A percentile compares a stretch with the other conserved stretches of the same genome.
phyloP scores from a whole-genome alignment of 805 yeast species.

The Nakazawaea ishiwadae region DNA sequence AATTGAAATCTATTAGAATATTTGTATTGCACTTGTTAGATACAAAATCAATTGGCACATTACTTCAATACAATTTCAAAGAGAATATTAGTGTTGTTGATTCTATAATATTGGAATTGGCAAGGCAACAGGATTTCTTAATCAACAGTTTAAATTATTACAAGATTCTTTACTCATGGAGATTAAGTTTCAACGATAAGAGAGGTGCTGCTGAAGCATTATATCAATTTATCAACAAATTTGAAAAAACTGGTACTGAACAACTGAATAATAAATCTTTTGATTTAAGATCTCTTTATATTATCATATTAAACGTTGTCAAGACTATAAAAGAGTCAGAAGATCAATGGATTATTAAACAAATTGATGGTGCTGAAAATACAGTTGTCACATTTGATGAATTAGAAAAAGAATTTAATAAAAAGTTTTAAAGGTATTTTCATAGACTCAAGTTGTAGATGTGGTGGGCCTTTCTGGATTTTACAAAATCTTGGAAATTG shows the following conservation, averaged over 20 bases:
- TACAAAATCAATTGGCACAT: neutral
- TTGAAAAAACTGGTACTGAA: slow-evolving; percentile 7
- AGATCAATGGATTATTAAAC: slow-evolving; percentile 36
- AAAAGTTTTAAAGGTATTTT: slow-evolving; percentile 5
- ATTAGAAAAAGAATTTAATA: slow-evolving; percentile 15
- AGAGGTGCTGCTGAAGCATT: slow-evolving; percentile 44
- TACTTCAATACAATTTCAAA: slow-evolving; percentile 4
- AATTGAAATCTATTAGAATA: slow-evolving; percentile 3
- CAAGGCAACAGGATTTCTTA: slow-evolving; percentile 6
- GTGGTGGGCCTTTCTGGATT: too few species aligned
- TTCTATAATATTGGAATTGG: slow-evolving; percentile 5
- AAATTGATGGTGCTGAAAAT: slow-evolving; percentile 16
- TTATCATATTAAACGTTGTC: slow-evolving; percentile 34
- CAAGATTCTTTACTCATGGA: slow-evolving; percentile 47
- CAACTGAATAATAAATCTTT: neutral
- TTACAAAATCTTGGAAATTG: too few species aligned
- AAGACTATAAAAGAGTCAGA: slow-evolving; percentile 27
- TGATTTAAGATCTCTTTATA: slow-evolving; percentile 20
- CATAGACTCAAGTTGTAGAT: too few species aligned
- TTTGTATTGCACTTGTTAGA: slow-evolving; percentile 11
- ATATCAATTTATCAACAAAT: slow-evolving; percentile 32
- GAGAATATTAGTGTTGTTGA: slow-evolving; percentile 6
- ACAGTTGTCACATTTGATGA: slow-evolving; percentile 15
- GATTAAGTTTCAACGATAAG: slow-evolving; percentile 43
- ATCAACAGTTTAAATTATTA: slow-evolving; percentile 32